These are phyloP conservation scores for Alternaria burnsii DNA, from an alignment of 2,329 filamentous ascomycete species.

Conservation along the genomic window DNA sequence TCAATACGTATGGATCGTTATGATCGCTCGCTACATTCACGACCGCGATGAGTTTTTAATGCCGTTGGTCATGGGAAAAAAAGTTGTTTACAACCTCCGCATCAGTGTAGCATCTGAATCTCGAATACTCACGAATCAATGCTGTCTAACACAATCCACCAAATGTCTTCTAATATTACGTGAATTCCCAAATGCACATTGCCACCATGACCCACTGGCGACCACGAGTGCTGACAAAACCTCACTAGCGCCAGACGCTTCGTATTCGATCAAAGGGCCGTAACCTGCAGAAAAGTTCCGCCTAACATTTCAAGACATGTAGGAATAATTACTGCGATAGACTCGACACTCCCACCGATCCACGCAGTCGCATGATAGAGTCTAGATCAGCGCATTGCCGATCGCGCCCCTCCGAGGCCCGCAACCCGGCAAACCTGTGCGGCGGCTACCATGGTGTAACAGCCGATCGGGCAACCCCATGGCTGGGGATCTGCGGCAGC, in stretches of 20 bases:
- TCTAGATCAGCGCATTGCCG: conserved; percentile 10
- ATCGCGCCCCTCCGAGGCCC: conserved; percentile 11
- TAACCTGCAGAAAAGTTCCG: not conserved
- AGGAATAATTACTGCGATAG: not conserved
- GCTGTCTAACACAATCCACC: not conserved
- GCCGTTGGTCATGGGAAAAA: conserved; percentile 21
- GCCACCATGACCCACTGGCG: not conserved
- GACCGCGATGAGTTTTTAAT: conserved; percentile 26
- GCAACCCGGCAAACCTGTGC: not conserved
- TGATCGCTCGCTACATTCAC: conserved; percentile 16
- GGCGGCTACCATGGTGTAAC: conserved; percentile 11
- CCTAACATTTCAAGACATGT: not conserved
- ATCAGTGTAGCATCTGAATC: conserved; percentile 7
- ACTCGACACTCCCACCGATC: not conserved
- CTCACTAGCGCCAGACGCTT: not conserved
- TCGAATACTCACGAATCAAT: conserved; percentile 6
- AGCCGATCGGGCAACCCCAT: conserved; percentile 9
- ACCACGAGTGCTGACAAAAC: not conserved
- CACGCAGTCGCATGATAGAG: not conserved
- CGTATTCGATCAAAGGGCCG: not conserved
- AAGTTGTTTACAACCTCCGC: conserved; percentile 11
- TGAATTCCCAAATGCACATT: not conserved
- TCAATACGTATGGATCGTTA: conserved; percentile 10
- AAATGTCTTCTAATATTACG: not conserved
- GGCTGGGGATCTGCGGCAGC: conserved; percentile 10